These are phyloP conservation scores for Paecilomyces formosus DNA, from an alignment of 2,329 filamentous ascomycete species.

Conservation along the genomic window DNA sequence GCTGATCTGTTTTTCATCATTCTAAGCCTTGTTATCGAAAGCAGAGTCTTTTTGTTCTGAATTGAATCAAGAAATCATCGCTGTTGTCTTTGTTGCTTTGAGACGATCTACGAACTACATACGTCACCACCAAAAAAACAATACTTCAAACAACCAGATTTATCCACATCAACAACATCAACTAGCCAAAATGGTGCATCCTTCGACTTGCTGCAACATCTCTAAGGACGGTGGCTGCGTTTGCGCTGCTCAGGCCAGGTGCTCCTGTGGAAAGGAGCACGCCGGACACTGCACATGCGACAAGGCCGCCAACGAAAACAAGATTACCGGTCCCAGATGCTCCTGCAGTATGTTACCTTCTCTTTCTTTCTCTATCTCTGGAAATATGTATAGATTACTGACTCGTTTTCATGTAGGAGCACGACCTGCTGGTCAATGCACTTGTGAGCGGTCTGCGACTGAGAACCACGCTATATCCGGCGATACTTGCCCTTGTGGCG, in stretches of 20 bases:
- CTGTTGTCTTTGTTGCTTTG: neutral
- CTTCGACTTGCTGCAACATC: conserved; percentile 52
- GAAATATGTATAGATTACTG: conserved; percentile 1
- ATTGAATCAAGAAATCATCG: neutral
- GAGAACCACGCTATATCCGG: conserved; percentile 62
- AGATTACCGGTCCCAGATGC: conserved; percentile 63
- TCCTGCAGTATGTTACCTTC: conserved; percentile 59
- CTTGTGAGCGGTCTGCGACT: conserved; percentile 61
- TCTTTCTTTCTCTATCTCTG: conserved; percentile 1
- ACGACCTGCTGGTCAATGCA: conserved; percentile 72
- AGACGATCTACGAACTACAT: neutral
- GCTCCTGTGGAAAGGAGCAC: conserved; percentile 83
- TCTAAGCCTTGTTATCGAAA: neutral
- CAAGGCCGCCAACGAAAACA: conserved; percentile 70
- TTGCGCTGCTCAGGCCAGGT: conserved; percentile 55
- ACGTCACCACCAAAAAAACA: neutral
- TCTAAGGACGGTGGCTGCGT: conserved; percentile 47
- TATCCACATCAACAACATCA: neutral
- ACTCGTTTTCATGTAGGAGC: conserved; percentile 39
- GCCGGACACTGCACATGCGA: conserved; percentile 82
- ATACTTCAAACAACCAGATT: neutral
- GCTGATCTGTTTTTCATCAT: neutral
- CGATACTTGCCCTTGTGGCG: conserved; percentile 67
- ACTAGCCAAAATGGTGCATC: conserved; percentile 5
- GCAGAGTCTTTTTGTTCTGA: neutral